Percentiles rank a stretch among this genome's conserved stretches.
Conservation (phyloP, 805 yeast genomes). For the Zygotorulaspora danielsina region DNA sequence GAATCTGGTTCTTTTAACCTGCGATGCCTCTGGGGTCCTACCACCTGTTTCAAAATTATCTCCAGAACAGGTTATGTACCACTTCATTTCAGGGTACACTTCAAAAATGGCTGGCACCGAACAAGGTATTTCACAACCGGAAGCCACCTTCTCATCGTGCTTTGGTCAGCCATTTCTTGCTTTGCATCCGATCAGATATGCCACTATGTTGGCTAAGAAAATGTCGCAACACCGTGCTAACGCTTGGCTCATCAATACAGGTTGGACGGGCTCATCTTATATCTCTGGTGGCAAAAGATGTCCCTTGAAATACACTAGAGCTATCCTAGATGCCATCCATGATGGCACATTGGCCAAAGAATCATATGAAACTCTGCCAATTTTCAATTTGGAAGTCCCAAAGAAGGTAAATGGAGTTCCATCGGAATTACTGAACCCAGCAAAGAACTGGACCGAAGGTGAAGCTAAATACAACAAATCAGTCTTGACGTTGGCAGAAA, state of each 20-base stretch:
- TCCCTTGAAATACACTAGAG: slow-evolving; percentile 95
- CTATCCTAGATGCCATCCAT: slow-evolving; percentile 90
- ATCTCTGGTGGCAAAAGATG: slow-evolving; percentile 95
- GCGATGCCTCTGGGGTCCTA: slow-evolving; percentile 97
- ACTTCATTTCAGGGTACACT: slow-evolving; percentile 96
- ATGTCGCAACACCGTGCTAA: slow-evolving; percentile 81
- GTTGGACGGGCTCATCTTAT: slow-evolving; percentile 96
- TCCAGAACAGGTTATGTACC: slow-evolving; percentile 97
- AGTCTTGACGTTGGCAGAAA: slow-evolving; percentile 61
- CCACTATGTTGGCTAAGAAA: slow-evolving; percentile 91
- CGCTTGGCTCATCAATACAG: slow-evolving; percentile 97
- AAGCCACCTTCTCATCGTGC: slow-evolving; percentile 96
- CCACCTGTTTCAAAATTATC: slow-evolving; percentile 95
- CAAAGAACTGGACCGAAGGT: slow-evolving; percentile 71
- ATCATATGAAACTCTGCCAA: slow-evolving; percentile 79
- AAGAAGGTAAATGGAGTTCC: slow-evolving; percentile 75
- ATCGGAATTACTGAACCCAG: slow-evolving; percentile 76
- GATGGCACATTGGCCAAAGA: slow-evolving; percentile 78
- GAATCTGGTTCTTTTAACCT: slow-evolving; percentile 85
- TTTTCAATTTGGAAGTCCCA: slow-evolving; percentile 85
- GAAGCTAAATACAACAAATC: slow-evolving; percentile 48
- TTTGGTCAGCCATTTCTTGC: slow-evolving; percentile 99
- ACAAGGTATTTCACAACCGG: slow-evolving; percentile 97
- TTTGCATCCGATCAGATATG: slow-evolving; percentile 96
- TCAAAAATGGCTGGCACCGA: slow-evolving; percentile 99